These are phyloP conservation scores for Nannizzia gypsea DNA, from an alignment of 2,329 filamentous ascomycete genomes.

Conservation along the genomic window DNA sequence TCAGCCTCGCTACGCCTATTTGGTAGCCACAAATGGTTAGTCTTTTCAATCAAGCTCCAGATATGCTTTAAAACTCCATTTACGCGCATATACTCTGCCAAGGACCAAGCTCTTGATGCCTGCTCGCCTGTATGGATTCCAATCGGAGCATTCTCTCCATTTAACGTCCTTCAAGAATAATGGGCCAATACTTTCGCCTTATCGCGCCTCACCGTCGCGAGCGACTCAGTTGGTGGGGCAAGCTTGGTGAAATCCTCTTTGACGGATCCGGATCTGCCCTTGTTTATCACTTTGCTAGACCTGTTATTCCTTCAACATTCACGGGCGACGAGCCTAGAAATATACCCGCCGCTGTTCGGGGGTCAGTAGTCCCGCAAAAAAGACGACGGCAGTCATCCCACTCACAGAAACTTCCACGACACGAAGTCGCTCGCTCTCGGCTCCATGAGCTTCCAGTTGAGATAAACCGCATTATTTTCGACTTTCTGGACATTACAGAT, in stretches of 20 bases:
- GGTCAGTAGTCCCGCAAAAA: neutral
- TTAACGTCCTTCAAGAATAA: too few species aligned
- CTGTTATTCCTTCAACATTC: constrained; percentile 11
- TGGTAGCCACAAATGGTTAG: too few species aligned
- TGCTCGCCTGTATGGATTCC: too few species aligned
- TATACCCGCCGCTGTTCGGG: neutral
- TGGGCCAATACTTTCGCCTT: constrained; percentile 5
- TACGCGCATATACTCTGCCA: too few species aligned
- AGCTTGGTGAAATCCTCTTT: constrained; percentile 13
- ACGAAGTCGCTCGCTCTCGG: neutral
- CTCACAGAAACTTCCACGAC: neutral
- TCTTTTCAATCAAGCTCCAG: too few species aligned
- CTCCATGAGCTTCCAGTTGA: constrained; percentile 12
- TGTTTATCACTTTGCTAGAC: constrained; percentile 13
- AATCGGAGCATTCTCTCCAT: too few species aligned
- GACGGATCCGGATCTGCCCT: constrained; percentile 13
- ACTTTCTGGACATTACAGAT: constrained; percentile 13
- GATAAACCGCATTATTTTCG: constrained; percentile 11
- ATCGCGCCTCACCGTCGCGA: constrained; percentile 6
- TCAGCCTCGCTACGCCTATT: too few species aligned
- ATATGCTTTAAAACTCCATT: too few species aligned
- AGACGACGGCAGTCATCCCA: neutral
- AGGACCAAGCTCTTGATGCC: too few species aligned
- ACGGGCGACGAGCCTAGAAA: too few species aligned
- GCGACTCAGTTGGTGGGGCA: constrained; percentile 10